These are phyloP conservation scores for Ascochyta fabae DNA, from an alignment of 2,329 filamentous ascomycete genomes.

Conservation along the genomic window DNA sequence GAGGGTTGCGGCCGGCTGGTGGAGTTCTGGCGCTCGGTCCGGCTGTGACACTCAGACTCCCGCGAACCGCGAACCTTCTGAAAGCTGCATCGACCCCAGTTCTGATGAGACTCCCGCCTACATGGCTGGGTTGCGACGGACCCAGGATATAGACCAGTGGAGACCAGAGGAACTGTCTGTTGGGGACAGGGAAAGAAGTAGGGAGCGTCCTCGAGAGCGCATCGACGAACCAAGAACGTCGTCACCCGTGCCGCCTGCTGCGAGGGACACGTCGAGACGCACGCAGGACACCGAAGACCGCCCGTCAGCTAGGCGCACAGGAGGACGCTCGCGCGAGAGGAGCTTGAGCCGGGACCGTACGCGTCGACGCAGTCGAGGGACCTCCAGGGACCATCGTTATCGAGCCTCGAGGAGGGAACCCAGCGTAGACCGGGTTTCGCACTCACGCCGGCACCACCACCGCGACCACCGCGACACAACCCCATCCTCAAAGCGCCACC, in stretches of 20 bases:
- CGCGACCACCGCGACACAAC: slow-evolving; percentile 43
- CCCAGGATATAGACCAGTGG: slow-evolving; percentile 53
- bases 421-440: slow-evolving; percentile 46
- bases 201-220: slow-evolving; percentile 36
- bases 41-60: slow-evolving; percentile 45
- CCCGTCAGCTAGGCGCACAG: slow-evolving; percentile 33
- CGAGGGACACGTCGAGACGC: slow-evolving; percentile 43
- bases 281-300: slow-evolving; percentile 37
- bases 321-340: slow-evolving; percentile 41
- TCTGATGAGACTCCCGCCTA: slow-evolving; percentile 50
- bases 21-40: slow-evolving; percentile 43
- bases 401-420: slow-evolving; percentile 45
- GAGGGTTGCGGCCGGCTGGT: slow-evolving; percentile 24
- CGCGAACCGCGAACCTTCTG: slow-evolving; percentile 44
- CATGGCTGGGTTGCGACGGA: slow-evolving; percentile 52
- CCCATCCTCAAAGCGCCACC: slow-evolving; percentile 49
- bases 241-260: slow-evolving; percentile 47
- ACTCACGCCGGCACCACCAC: slow-evolving; percentile 39
- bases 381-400: slow-evolving; percentile 44
- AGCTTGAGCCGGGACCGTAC: slow-evolving; percentile 41
- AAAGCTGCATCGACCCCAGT: slow-evolving; percentile 43
- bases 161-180: slow-evolving; percentile 50
- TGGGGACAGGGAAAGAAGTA: slow-evolving; percentile 39
- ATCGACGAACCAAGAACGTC: slow-evolving; percentile 39
- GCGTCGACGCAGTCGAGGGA: slow-evolving; percentile 43